Base-by-base conservation (phyloP, 805 yeast genomes). In the Ogataea parapolymorpha region DNA sequence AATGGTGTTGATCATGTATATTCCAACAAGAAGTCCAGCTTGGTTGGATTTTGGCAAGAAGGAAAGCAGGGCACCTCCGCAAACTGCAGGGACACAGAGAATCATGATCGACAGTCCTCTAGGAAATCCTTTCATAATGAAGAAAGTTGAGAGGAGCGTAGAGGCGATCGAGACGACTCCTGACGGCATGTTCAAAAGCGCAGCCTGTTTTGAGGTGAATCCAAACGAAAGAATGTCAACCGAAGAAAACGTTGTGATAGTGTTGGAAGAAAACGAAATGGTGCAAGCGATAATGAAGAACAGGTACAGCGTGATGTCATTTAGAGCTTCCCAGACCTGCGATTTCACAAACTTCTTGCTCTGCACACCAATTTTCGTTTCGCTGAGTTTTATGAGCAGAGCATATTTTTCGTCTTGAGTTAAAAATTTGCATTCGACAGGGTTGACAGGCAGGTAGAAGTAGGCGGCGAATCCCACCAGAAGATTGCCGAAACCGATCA, bases 141-240 rank as follows among this genome's bases (percentile, higher is more conserved):
- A 38, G 27, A 32, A 54, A 13, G 55, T 45, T 3, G 53, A 49
- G 1, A 49, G 28, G 13, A 73, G 41, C 15, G 71, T 70, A 15
- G 67, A 64, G 23, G 66, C 49, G 28, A 67, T 73, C 25, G 75
- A 67, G 5, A 75, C 68, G 2, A 62, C 71, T 49, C 84, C 82
- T 28, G 76, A 72, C 3, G 85, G 84, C 65, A 75, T 67, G 55
- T 78, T 82, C 50, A 75, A 58, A 23, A 75, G 54, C 2, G 79
- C 74, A 5, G 79, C 66, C 38, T 67, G 53, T 41, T 70, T 62
- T 32, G 51, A 55, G 35, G 66, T 64, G 49, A 72, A 76, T 3
- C 80, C 80, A 51, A 76, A 74, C 8, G 77, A 65, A 8, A 62
- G 60, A n/a, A 77, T 75, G 31, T 75, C 72, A 0, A 78, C 70